phyloP scores from a whole-genome alignment of 1,284 basidiomycete genomes.

The Farysia itapuensis region DNA sequence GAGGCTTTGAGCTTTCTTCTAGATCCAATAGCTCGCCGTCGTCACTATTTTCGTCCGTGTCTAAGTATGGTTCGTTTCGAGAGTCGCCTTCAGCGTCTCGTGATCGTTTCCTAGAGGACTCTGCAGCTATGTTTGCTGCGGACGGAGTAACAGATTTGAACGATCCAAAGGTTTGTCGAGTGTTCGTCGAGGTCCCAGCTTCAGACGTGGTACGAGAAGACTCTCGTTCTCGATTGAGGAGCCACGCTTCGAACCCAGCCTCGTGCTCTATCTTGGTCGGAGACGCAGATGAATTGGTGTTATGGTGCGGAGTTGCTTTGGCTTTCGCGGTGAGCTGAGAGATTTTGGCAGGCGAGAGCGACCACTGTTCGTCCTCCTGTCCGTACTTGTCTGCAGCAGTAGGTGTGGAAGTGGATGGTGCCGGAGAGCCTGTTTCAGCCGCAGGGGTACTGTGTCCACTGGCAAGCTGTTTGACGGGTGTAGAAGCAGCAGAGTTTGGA shows the following conservation, averaged over 20 bases:
- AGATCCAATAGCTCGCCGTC: too few species aligned
- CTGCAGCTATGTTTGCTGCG: background rate
- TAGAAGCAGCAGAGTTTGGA: slow-evolving; percentile 2
- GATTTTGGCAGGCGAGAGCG: slow-evolving; percentile 14
- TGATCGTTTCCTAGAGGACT: background rate
- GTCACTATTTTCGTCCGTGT: slow-evolving; percentile 2
- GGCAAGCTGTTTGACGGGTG: too few species aligned
- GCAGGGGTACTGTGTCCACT: too few species aligned
- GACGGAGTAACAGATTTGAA: too few species aligned
- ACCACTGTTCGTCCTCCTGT: slow-evolving; percentile 29
- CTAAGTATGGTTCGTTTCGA: slow-evolving; percentile 8
- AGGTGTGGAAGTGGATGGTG: too few species aligned
- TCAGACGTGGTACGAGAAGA: too few species aligned
- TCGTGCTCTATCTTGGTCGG: background rate
- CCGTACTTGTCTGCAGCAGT: background rate
- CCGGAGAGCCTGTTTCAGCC: too few species aligned
- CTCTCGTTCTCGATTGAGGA: slow-evolving; percentile 11
- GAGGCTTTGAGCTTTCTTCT: too few species aligned
- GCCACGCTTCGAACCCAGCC: slow-evolving; percentile 25
- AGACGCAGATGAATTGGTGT: background rate
- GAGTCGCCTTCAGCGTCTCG: background rate
- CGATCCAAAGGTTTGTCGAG: too few species aligned
- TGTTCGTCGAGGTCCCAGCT: too few species aligned
- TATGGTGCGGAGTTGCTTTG: too few species aligned
- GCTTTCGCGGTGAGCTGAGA: too few species aligned